phyloP scores from a whole-genome alignment of 805 yeast genomes.

The Kluyveromyces starmeri region DNA sequence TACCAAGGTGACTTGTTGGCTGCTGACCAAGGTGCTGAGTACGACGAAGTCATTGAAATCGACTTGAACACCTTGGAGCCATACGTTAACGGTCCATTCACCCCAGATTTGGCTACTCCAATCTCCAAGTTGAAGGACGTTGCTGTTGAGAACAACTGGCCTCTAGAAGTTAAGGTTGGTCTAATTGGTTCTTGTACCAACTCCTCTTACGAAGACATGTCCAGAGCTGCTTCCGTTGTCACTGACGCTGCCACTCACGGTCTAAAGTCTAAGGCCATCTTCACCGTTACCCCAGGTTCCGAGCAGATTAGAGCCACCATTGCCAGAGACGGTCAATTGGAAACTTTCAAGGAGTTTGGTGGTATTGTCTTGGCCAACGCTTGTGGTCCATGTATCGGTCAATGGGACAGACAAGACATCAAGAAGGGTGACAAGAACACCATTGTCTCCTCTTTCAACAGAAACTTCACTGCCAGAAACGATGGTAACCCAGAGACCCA shows the following conservation, averaged over 20 bases:
- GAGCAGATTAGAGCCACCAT: constrained; percentile 98
- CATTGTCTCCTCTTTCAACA: constrained; percentile 93
- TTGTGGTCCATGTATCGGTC: constrained; percentile 99
- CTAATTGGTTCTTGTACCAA: constrained; percentile 98
- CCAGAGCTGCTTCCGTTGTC: constrained; percentile 89
- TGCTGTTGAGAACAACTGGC: constrained; percentile 85
- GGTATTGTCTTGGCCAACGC: constrained; percentile 95
- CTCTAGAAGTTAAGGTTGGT: constrained; percentile 85
- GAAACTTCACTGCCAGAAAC: constrained; percentile 96
- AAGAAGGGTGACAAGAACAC: constrained; percentile 94
- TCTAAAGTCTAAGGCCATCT: constrained; percentile 81
- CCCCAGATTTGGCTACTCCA: constrained; percentile 96
- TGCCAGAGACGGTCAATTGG: constrained; percentile 89
- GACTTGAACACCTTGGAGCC: constrained; percentile 88
- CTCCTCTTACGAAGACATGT: constrained; percentile 97
- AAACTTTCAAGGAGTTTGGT: constrained; percentile 83
- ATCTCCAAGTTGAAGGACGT: constrained; percentile 78
- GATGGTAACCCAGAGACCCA: constrained; percentile 97
- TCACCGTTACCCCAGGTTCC: constrained; percentile 95
- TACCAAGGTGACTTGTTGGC: constrained; percentile 61
- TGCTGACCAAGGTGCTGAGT: constrained; percentile 90
- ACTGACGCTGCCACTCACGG: constrained; percentile 88
- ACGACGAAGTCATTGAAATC: constrained; percentile 87
- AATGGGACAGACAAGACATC: constrained; percentile 94
- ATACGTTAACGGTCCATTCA: constrained; percentile 94